Evolutionary conservation across 805 yeast genomes (phyloP).

Genomic region (Candida montana): DNA sequence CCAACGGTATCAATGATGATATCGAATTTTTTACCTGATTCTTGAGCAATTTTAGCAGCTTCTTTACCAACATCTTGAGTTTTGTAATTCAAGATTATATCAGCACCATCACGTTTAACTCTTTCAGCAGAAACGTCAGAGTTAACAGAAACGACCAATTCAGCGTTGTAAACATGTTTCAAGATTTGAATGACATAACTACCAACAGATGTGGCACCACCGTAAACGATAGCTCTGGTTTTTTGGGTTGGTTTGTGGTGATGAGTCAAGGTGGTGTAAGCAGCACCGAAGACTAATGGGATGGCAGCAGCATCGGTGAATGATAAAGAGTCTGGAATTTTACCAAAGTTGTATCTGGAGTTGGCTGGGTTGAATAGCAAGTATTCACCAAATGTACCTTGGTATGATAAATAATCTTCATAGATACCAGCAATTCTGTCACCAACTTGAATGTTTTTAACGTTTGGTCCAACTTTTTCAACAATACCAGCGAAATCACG

Average conservation of each 20-base stretch:
- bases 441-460: conserved; percentile 38
- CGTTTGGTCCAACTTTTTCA: conserved; percentile 42
- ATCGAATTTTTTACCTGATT: conserved; percentile 47
- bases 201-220: conserved; percentile 74
- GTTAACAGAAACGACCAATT: conserved; percentile 51
- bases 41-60: conserved; percentile 25
- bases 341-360: conserved; percentile 26
- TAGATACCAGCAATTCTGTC: conserved; percentile 48
- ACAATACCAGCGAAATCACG: conserved; percentile 52
- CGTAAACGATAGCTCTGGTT: conserved; percentile 55
- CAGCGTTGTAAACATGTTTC: conserved; percentile 40
- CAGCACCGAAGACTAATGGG: conserved; percentile 63
- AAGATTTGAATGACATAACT: conserved; percentile 50
- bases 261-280: conserved; percentile 34
- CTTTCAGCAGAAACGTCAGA: conserved; percentile 42
- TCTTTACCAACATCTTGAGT: conserved; percentile 34
- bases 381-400: conserved; percentile 46
- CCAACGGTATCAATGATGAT: conserved; percentile 65
- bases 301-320: conserved; percentile 54
- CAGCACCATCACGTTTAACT: conserved; percentile 51
- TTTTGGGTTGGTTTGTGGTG: conserved; percentile 34
- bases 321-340: conserved; percentile 37
- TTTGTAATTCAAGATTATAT: conserved; percentile 51
- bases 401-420: conserved; percentile 18
- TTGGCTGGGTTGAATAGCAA: conserved; percentile 16